Base-by-base conservation (phyloP, 352 stramenopile genomes). In the Globisporangium iwayamae region DNA sequence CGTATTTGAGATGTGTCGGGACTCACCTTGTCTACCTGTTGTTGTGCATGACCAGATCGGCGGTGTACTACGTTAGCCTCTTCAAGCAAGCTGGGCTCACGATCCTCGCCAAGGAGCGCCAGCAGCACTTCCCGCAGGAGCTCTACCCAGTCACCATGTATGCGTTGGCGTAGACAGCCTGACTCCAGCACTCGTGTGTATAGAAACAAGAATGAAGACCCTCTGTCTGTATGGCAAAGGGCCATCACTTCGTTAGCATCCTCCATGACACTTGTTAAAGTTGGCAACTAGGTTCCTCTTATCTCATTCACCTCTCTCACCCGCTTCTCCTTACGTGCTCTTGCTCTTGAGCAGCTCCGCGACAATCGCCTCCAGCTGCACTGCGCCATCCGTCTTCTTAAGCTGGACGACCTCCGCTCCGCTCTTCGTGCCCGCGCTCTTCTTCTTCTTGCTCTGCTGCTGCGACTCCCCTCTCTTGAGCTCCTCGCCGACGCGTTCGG, bases 91-190 rank as follows among this genome's bases (percentile, higher is more conserved):
- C 94, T 18, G 91, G 90, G 10, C 79, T 98, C 41, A 80, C 73
- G 47, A 59, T 99, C 22, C 70, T 98, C 7, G 72, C 75, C 8
- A 83, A 95, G 62, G 61, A 83, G 63, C 80, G 74, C 51, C 94
- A 99, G 71, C 71, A 90, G 22, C 82, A 97, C 68, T 99, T 99
- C 69, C 96, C 96, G 5, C 72, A 91, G 60, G 92, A 98, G 64
- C 89, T 99, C 51, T 98, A 96, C 60, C 93, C 96, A 18, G 96
- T 99, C 18, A 93, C 93, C 69, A 98, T 98, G 87, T 96, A 98
- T 65, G 93, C 95, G 14, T 75, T 94, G 22, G 78, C 79, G 58
- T 91, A 67, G 38, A 36, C 4, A 36, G 32, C 25, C 9, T 11
- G 10, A 47, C 3, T 9, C 14, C 41, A n/a, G 39, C 52, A 16